Evolutionary conservation across 1,284 basidiomycete genomes (phyloP), one percentile per base, ranked within the genome.

Genomic region (Termitomyces sp.): DNA sequence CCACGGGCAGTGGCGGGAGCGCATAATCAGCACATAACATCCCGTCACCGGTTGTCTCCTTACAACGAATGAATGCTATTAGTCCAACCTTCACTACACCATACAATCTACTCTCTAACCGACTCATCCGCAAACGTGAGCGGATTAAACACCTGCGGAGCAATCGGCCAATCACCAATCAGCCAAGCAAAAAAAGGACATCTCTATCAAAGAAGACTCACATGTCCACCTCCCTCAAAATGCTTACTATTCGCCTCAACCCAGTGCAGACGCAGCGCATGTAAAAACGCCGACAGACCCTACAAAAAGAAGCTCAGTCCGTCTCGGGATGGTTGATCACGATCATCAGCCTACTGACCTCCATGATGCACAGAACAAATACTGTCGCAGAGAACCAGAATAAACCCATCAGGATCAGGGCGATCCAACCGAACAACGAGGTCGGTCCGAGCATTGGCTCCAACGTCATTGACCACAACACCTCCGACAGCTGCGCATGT

Each of bases 171-270:
- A 69, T 70, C 64, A 73, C 65, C 67, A 63, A 64, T 59, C 52
- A 62, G 50, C 48, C 58, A 56, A 60, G 10, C 21, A 58, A 54
- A 59, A 38, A 59, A 61, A 19, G 10, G 17, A 12, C n/a, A 30
- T n/a, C 26, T 26, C 55, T 65, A 56, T 58, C 41, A 56, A 59
- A 85, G 8, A 38, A 48, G 10, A n/a, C 86, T 68, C 73, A 90
- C 87, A 78, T 93, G 86, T 66, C 94, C 93, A 57, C 83, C 88
- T 38, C 92, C 94, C 73, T 90, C 86, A 73, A 92, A 98, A 70
- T 95, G 93, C 80, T 98, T 98, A 75, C 93, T 94, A 76, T 95
- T 95, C 49, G 88, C 90, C 73, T 98, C 95, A 61, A 98, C 95
- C 94, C 96, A 98, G 72, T 98, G 95, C 63, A 99, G 80, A 71